phyloP scores from a whole-genome alignment of 768 basidiomycete species.

The Royoungia palumana region DNA sequence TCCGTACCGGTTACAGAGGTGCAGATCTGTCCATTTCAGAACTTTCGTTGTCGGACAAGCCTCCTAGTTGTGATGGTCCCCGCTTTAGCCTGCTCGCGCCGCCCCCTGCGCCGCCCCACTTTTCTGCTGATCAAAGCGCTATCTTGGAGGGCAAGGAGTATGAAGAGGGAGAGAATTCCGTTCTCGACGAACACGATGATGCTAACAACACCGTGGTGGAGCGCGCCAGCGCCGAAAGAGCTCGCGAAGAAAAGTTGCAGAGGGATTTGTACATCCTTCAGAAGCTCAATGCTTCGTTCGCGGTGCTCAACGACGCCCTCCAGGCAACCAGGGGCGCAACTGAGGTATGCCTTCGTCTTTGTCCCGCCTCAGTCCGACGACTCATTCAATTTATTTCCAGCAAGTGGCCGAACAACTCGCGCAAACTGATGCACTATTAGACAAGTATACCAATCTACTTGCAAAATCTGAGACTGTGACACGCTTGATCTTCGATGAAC shows the following conservation, averaged over 20 bases:
- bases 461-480: conserved; percentile 67
- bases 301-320: conserved; percentile 65
- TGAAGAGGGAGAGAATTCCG: conserved; percentile 12
- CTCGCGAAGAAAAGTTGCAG: conserved; percentile 70
- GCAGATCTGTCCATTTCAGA: conserved; percentile 59
- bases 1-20: conserved; percentile 40
- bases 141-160: conserved; percentile 25
- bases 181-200: conserved; percentile 10
- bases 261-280: conserved; percentile 69
- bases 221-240: conserved; percentile 28
- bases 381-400: conserved; percentile 31
- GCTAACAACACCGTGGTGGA: conserved; percentile 25
- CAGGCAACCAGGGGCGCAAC: conserved; percentile 63
- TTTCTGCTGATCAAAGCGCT: conserved; percentile 22
- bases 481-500: conserved; percentile 69
- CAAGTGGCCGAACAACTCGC: conserved; percentile 62
- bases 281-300: conserved; percentile 70
- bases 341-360: conserved; percentile 45
- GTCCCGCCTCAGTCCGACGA: background rate
- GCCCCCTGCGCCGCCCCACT: conserved; percentile 13
- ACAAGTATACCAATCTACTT: conserved; percentile 70
- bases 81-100: conserved; percentile 35
- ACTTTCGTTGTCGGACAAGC: conserved; percentile 43
- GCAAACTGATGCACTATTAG: conserved; percentile 69
- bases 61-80: conserved; percentile 24